A percentile compares a stretch with the other conserved stretches of the same genome.
These are phyloP conservation scores for Peziza echinospora DNA, from an alignment of 495 filamentous ascomycete species.

Conservation along the genomic window DNA sequence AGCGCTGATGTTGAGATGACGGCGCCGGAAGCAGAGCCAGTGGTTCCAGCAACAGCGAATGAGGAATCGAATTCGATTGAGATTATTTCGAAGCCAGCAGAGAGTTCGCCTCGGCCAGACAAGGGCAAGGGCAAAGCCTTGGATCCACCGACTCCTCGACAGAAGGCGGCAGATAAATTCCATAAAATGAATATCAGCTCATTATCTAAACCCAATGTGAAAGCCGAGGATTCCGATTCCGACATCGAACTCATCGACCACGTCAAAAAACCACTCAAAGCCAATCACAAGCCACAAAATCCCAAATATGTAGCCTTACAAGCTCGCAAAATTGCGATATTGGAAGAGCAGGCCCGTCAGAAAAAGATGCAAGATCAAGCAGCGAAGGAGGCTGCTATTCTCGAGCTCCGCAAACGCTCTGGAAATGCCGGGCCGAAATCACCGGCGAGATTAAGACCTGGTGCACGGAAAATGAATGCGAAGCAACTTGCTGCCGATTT, in stretches of 20 bases:
- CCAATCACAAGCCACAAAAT: neutral
- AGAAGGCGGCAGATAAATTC: slow-evolving; percentile 7
- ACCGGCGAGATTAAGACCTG: too few relatives aligned
- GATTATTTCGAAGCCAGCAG: too few relatives aligned
- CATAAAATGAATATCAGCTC: slow-evolving; percentile 11
- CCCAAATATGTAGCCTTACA: neutral
- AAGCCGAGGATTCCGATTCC: slow-evolving; percentile 25
- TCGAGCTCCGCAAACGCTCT: neutral
- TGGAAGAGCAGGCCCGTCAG: neutral
- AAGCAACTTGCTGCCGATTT: slow-evolving; percentile 48
- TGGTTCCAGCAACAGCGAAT: too few relatives aligned
- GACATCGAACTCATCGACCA: slow-evolving; percentile 39
- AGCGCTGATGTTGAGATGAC: too few relatives aligned
- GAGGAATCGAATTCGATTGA: too few relatives aligned
- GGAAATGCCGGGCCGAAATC: neutral
- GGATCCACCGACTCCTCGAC: neutral
- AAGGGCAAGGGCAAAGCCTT: slow-evolving; percentile 36
- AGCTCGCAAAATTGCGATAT: neutral
- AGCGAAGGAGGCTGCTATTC: neutral
- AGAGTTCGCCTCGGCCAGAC: slow-evolving; percentile 22
- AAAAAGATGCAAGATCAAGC: neutral
- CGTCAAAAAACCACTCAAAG: neutral
- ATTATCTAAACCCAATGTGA: slow-evolving; percentile 9
- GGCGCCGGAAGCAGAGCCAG: too few relatives aligned
- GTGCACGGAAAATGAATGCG: slow-evolving; percentile 31